These are phyloP conservation scores for Trametes punicea DNA, from an alignment of 768 basidiomycete species.

Conservation along the genomic window DNA sequence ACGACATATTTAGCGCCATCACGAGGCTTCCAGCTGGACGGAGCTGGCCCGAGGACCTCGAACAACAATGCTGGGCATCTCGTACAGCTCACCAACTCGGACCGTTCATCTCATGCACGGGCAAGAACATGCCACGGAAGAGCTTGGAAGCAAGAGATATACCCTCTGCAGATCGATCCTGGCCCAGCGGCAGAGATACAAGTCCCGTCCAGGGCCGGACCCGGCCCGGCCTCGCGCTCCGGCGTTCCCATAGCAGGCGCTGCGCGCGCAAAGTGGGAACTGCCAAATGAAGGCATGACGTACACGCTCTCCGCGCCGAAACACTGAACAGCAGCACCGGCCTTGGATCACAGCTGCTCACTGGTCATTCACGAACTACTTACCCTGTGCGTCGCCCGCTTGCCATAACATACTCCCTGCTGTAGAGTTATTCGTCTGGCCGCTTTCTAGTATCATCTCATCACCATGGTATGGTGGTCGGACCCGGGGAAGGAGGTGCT, in stretches of 20 bases:
- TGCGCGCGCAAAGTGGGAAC: background rate
- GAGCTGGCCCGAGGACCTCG: conserved; percentile 8
- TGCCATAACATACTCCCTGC: background rate
- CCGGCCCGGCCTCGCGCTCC: background rate
- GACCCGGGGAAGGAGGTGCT: conserved; percentile 84
- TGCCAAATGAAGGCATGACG: conserved; percentile 10
- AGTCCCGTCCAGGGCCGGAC: background rate
- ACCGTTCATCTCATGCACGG: background rate
- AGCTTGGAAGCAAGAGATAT: background rate
- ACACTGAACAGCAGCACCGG: background rate
- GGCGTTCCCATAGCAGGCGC: background rate
- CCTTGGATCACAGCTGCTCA: background rate
- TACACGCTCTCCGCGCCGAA: conserved; percentile 1
- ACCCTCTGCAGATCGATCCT: conserved; percentile 2
- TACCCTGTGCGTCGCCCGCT: background rate
- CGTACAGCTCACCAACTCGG: conserved; percentile 1
- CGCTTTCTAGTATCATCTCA: background rate
- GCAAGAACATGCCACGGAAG: background rate
- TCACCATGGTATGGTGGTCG: conserved; percentile 73
- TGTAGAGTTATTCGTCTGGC: background rate
- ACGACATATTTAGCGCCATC: conserved; percentile 13
- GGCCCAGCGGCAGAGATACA: background rate
- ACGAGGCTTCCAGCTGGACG: conserved; percentile 16
- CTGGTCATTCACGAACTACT: background rate
- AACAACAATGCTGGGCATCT: background rate